Evolutionary conservation across 176 grass and related monocot genomes (phyloP), one percentile per base, ranked within the genome.

Genomic region (Ensete glaucum): DNA sequence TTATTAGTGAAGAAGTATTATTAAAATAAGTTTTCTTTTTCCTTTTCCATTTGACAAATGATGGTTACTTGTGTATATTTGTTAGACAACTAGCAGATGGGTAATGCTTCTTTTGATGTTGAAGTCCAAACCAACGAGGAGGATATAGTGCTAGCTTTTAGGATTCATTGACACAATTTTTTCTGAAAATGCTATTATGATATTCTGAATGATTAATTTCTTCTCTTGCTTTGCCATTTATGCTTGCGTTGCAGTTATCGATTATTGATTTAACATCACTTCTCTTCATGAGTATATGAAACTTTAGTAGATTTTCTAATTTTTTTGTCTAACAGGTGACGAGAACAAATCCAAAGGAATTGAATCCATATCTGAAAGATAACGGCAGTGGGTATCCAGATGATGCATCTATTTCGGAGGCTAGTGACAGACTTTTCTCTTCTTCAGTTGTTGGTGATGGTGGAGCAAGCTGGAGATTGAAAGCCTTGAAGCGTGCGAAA

Each of bases 401-500:
- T 70, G 90, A 91, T 62, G 82, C 82, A 25, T 84, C 62, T 3
- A 80, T 80, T 25, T 58, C 75, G 12, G 81, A 54, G 53, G 78
- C 70, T 0, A 52, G 83, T 27, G 79, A 58, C 69, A 82, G 78
- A 73, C 84, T 89, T 73, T 80, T 85, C 66, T 76, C 88, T 13
- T 88, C 90, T 55, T 87, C 86, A 29, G 88, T 91, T 62, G 80
- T 98, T n/a, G 95, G 90, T 55, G 95, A 99, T 67, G 95, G 95
- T 27, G 88, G 95, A 76, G 95, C 90, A 66, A 99, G 95, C 77
- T 99, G 95, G 95, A 91, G 88, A 79, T 67, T 99, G 52, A 99
- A 99, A 85, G 95, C 95, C 74, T 85, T 99, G 78, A 99, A 87
- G 69, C 88, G 95, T 81, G 95, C 95, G 55, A 99, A 91, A 88